phyloP scores from a whole-genome alignment of 768 basidiomycete genomes.

The Hortiboletus campestris region DNA sequence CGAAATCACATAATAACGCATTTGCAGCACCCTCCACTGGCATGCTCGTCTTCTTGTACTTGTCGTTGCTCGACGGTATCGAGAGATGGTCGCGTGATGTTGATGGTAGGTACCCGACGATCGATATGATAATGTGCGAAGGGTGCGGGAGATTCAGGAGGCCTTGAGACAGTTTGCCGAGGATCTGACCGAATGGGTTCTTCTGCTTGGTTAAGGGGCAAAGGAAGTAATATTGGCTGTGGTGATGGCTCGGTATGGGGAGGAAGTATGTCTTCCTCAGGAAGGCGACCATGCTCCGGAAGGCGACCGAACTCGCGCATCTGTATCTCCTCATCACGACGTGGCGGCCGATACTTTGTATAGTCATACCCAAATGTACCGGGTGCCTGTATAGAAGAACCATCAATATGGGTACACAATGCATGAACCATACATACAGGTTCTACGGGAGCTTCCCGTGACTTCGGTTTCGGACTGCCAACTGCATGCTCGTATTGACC shows the following conservation, averaged over 20 bases:
- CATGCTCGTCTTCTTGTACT: slow-evolving; percentile 43
- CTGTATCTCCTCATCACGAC: slow-evolving; percentile 45
- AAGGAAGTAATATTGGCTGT: slow-evolving; percentile 20
- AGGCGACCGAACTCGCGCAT: slow-evolving; percentile 66
- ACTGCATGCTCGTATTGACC: slow-evolving; percentile 65
- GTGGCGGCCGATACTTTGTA: slow-evolving; percentile 61
- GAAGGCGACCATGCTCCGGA: slow-evolving; percentile 25
- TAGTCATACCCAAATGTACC: slow-evolving; percentile 81
- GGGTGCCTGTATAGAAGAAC: slow-evolving; percentile 52
- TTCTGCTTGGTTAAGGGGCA: slow-evolving; percentile 30
- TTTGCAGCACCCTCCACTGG: slow-evolving; percentile 64
- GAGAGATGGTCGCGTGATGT: slow-evolving; percentile 30
- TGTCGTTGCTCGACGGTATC: slow-evolving; percentile 29
- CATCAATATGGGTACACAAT: neutral
- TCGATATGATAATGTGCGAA: slow-evolving; percentile 54
- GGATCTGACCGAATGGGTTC: slow-evolving; percentile 27
- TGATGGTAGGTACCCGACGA: slow-evolving; percentile 31
- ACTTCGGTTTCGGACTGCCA: slow-evolving; percentile 62
- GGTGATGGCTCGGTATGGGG: neutral
- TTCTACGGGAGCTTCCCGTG: slow-evolving; percentile 40
- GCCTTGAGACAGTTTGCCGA: slow-evolving; percentile 18
- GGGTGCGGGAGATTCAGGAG: slow-evolving; percentile 56
- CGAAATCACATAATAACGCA: slow-evolving; percentile 77
- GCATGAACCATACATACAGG: slow-evolving; percentile 48
- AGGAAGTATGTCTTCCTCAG: slow-evolving; percentile 3